Base-by-base conservation (phyloP, 768 basidiomycete species). In the Pholiota molesta region DNA sequence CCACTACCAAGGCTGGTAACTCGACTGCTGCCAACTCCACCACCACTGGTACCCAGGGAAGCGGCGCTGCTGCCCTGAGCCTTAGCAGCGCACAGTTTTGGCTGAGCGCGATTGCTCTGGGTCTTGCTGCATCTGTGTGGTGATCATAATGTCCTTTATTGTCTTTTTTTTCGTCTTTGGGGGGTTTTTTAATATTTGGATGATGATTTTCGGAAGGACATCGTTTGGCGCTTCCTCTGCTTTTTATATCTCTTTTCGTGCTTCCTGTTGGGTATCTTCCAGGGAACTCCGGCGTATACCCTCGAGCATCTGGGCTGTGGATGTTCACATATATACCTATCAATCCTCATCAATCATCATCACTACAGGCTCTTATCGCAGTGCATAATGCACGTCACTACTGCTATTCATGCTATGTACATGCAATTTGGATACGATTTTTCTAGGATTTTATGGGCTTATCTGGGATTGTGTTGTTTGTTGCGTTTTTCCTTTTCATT, bases 1-100 rank as follows among this genome's bases (percentile, higher is more conserved):
- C 40, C 6, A 49, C 68, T 0, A 45, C 65, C n/a, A 39, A 40
- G 47, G 37, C 68, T 17, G 62, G 5, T 11, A 49, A 58, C 47
- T 49, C 45, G 13, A 58, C 45, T 6, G 17, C 55, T 26, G 39
- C 21, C 9, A 51, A 33, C 47, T 16, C 13, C 1, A 37, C 57
- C 10, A 10, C 45, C 21, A 2, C 57, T 35, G 33, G 7, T 10
- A 49, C 47, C 47, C 5, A 49, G 47, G 47, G 23, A 9, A 49
- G 47, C 47, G 47, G 47, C 47, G 47, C 57, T 23, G 47, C 45
- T n/a, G 47, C 57, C 9, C 37, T 51, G 16, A 44, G 31, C 33
- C 31, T 35, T 9, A 16, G 31, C 33, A 33, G 33, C 19, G 47
- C 47, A 45, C 45, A 35, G 9, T 5, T 51, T 19, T 47, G 57